Percentiles rank a stretch among this genome's conserved stretches.
Evolutionary conservation across 2,329 filamentous ascomycete genomes (phyloP).

Genomic region (Chaetomiaceae sp.): DNA sequence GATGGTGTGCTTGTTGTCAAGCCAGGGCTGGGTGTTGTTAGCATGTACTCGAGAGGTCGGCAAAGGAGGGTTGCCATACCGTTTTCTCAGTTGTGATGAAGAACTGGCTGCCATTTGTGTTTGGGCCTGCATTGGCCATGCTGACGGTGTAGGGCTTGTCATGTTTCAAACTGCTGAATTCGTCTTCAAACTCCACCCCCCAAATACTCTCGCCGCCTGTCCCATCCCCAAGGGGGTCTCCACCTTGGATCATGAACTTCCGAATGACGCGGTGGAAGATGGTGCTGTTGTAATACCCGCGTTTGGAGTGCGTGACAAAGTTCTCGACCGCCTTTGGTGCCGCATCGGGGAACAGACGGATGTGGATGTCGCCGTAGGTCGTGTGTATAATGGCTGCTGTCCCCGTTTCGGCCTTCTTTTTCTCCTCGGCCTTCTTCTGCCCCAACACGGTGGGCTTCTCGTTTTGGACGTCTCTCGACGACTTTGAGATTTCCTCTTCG

Average conservation of each 20-base stretch:
- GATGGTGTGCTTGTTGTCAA: slow-evolving; percentile 94
- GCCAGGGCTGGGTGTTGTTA: slow-evolving; percentile 61
- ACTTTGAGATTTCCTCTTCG: slow-evolving; percentile 75
- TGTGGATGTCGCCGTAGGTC: slow-evolving; percentile 86
- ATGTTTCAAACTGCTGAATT: slow-evolving; percentile 85
- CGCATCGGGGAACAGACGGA: slow-evolving; percentile 87
- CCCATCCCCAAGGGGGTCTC: slow-evolving; percentile 81
- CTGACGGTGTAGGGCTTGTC: slow-evolving; percentile 95
- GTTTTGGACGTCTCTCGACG: slow-evolving; percentile 86
- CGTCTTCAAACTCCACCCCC: slow-evolving; percentile 88
- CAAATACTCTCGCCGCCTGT: slow-evolving; percentile 90
- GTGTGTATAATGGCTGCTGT: slow-evolving; percentile 84
- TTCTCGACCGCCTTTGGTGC: slow-evolving; percentile 96
- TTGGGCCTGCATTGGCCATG: slow-evolving; percentile 96
- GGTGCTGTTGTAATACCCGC: slow-evolving; percentile 94
- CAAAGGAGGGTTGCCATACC: slow-evolving; percentile 41
- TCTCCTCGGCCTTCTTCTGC: slow-evolving; percentile 50
- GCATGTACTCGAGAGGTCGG: slow-evolving; percentile 14
- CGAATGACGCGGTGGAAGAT: slow-evolving; percentile 96
- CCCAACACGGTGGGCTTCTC: slow-evolving; percentile 74
- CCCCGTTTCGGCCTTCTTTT: slow-evolving; percentile 66
- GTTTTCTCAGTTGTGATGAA: slow-evolving; percentile 98
- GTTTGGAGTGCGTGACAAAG: slow-evolving; percentile 85
- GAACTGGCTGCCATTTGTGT: slow-evolving; percentile 94
- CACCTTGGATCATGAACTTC: slow-evolving; percentile 95